Conservation (phyloP, 2,329 filamentous ascomycete genomes). For the Colletotrichum destructivum region DNA sequence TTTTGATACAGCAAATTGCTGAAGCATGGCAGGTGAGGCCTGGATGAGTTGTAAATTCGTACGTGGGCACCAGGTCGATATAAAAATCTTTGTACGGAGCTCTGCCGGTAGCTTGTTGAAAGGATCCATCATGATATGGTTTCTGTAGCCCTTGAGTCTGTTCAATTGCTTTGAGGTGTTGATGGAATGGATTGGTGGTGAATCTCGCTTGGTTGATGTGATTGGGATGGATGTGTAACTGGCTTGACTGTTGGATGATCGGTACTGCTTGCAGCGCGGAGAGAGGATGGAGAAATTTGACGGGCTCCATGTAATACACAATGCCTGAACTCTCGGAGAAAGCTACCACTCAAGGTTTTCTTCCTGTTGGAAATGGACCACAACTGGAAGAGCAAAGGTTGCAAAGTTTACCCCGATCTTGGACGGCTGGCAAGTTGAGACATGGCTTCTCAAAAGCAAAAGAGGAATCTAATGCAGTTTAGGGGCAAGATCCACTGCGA, state of each 20-base stretch:
- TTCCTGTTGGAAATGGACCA: neutral
- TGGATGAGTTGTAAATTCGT: neutral
- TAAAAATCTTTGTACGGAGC: neutral
- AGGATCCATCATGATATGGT: too few species aligned
- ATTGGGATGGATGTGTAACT: neutral
- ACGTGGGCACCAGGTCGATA: neutral
- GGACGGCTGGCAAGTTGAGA: neutral
- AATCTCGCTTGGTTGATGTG: neutral
- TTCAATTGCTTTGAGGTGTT: neutral
- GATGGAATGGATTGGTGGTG: neutral
- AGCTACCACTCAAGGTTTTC: neutral
- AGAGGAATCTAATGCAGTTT: neutral
- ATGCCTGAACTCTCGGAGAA: neutral
- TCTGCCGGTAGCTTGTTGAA: constrained; percentile 1
- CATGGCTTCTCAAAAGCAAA: neutral
- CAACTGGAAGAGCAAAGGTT: neutral
- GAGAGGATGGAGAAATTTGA: neutral
- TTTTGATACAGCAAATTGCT: neutral
- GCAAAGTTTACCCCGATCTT: neutral
- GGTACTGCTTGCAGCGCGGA: neutral
- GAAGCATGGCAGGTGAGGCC: neutral
- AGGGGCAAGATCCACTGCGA: neutral
- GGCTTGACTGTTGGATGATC: neutral
- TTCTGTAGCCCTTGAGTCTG: too few species aligned
- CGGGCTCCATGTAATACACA: neutral